Percentiles rank a stretch among this genome's conserved stretches.
Evolutionary conservation across 1,284 basidiomycete genomes (phyloP).

Genomic region (Acaromyces ingoldii): DNA sequence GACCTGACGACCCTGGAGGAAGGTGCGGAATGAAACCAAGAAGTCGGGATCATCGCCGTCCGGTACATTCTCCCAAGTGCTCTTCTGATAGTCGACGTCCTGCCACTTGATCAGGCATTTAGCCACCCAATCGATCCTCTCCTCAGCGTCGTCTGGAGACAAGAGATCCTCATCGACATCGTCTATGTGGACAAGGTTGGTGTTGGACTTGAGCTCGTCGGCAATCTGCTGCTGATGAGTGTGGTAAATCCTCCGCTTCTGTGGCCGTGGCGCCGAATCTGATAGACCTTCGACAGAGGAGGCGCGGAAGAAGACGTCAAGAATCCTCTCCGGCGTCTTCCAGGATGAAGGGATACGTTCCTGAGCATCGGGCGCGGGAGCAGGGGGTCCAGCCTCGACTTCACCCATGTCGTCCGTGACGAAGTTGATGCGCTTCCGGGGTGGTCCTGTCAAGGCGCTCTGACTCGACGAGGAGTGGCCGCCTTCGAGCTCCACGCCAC

Average conservation of each 20-base stretch:
- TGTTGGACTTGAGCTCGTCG: conserved; percentile 8
- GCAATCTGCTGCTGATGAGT: conserved; percentile 1
- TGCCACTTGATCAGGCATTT: conserved; percentile 68
- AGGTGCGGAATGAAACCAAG: conserved; percentile 63
- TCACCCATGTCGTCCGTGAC: too few species aligned
- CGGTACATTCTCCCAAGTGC: conserved; percentile 80
- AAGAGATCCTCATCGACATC: conserved; percentile 14
- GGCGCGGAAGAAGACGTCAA: conserved; percentile 22
- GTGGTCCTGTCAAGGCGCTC: too few species aligned
- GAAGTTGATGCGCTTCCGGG: neutral
- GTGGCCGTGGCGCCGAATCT: neutral
- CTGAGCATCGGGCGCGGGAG: conserved; percentile 28
- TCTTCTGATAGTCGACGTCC: conserved; percentile 80
- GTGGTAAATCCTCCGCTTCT: too few species aligned
- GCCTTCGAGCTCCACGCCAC: conserved; percentile 31
- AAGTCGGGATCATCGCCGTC: conserved; percentile 65
- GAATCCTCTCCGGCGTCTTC: conserved; percentile 32
- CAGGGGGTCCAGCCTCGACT: conserved; percentile 17
- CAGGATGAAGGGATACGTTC: conserved; percentile 26
- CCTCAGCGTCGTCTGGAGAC: conserved; percentile 14
- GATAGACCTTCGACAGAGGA: too few species aligned
- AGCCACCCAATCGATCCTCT: conserved; percentile 20
- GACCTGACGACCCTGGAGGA: conserved; percentile 63
- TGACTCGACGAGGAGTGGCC: too few species aligned
- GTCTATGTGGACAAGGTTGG: conserved; percentile 18